Percentiles rank a stretch among this genome's conserved stretches.
These are phyloP conservation scores for Cladochytrium replicatum DNA, from an alignment of 192 early-diverging fungal genomes.

Conservation along the genomic window DNA sequence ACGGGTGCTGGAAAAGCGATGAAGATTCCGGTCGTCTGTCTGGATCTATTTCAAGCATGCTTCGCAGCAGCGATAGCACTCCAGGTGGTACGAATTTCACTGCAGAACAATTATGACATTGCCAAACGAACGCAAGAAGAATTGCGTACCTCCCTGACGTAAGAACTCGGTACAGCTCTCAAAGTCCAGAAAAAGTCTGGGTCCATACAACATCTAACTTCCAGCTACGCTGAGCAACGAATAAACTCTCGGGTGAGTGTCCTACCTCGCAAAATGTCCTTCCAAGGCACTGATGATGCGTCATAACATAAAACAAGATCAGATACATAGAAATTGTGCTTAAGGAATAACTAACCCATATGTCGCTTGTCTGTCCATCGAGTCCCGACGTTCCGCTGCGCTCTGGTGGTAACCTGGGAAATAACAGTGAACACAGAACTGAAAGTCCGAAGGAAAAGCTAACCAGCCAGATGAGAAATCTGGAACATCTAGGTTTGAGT, in stretches of 20 bases:
- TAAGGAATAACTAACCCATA: slow-evolving; percentile 2
- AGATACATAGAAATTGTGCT: no score
- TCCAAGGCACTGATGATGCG: slow-evolving; percentile 17
- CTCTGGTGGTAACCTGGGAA: slow-evolving; percentile 12
- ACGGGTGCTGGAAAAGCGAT: slow-evolving; percentile 61
- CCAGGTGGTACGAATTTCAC: slow-evolving; percentile 26
- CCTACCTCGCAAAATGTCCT: no score
- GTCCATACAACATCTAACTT: slow-evolving; percentile 18
- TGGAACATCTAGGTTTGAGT: no score
- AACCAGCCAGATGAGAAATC: no score
- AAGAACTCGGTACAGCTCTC: background rate
- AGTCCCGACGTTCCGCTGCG: slow-evolving; percentile 17
- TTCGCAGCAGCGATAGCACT: slow-evolving; percentile 38
- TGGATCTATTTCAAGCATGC: slow-evolving; percentile 59
- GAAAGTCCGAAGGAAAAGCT: no score
- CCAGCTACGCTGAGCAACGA: background rate
- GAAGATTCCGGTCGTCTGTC: slow-evolving; percentile 62
- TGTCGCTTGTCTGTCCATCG: slow-evolving; percentile 19
- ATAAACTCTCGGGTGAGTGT: no score
- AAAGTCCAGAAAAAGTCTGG: slow-evolving; percentile 6
- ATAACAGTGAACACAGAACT: no score
- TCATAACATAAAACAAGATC: no score
- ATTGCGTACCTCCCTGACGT: background rate
- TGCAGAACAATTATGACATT: slow-evolving; percentile 1
- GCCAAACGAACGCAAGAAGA: background rate